These are phyloP conservation scores for Paramecium sexaurelia DNA, from an alignment of 73 alveolate genomes.

Conservation along the genomic window DNA sequence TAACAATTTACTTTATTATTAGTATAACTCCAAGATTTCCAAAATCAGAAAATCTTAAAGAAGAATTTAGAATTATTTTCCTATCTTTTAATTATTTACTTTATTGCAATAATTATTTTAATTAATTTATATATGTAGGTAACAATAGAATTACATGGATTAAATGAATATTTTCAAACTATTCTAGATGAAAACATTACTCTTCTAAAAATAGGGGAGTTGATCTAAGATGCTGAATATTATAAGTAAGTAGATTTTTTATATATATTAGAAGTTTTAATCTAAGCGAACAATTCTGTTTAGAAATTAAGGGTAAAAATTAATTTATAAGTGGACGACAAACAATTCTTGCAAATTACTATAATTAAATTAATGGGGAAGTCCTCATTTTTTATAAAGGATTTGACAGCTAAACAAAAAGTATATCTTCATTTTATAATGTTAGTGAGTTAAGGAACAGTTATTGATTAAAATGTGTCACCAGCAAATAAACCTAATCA, in stretches of 20 bases:
- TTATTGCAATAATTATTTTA: too few relatives aligned
- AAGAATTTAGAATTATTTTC: too few relatives aligned
- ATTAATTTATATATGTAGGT: neutral
- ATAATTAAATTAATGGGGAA: neutral
- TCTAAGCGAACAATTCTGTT: neutral
- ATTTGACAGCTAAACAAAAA: neutral
- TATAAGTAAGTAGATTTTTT: neutral
- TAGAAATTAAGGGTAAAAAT: neutral
- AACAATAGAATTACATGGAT: neutral
- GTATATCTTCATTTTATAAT: neutral
- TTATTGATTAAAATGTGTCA: neutral
- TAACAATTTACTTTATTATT: neutral
- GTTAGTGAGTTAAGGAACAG: neutral
- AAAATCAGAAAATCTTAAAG: too few relatives aligned
- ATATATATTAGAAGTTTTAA: neutral
- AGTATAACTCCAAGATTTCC: too few relatives aligned
- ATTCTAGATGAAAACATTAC: neutral
- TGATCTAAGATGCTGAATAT: neutral
- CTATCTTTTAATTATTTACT: neutral
- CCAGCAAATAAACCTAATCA: too few relatives aligned
- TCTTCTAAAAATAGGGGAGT: neutral
- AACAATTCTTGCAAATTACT: neutral
- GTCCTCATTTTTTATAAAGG: neutral
- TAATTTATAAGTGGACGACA: neutral
- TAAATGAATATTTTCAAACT: neutral